phyloP scores from a whole-genome alignment of 768 basidiomycete species.

The Xerocomellus amylosporus region DNA sequence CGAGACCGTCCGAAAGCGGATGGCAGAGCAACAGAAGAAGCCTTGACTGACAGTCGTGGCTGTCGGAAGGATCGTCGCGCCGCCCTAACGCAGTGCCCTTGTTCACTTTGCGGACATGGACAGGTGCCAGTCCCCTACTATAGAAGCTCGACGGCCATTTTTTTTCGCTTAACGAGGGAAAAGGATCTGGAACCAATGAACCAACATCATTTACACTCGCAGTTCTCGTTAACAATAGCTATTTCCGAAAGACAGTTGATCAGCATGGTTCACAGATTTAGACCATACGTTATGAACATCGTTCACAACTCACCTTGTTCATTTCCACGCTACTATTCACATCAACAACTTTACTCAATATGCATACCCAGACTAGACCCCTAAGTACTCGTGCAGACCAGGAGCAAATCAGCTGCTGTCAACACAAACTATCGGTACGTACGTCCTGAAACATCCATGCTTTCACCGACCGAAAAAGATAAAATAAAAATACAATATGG shows the following conservation, averaged over 20 bases:
- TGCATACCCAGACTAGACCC: not conserved
- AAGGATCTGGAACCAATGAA: not conserved
- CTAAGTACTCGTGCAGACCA: not conserved
- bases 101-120: constrained; percentile 7
- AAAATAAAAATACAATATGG: constrained; percentile 4
- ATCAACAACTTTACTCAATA: not conserved
- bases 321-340: constrained; percentile 2
- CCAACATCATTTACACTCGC: constrained; percentile 1
- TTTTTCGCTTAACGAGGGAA: constrained; percentile 1
- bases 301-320: constrained; percentile 4
- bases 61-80: constrained; percentile 8
- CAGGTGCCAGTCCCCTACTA: constrained; percentile 7
- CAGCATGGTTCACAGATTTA: constrained; percentile 6
- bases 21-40: constrained; percentile 33
- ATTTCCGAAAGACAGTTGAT: constrained; percentile 7
- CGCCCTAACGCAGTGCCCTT: not conserved
- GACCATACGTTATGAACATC: constrained; percentile 4
- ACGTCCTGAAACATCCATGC: constrained; percentile 4
- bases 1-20: constrained; percentile 32
- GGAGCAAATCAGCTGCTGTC: constrained; percentile 3
- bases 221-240: not conserved
- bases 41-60: constrained; percentile 14
- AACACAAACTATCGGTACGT: constrained; percentile 3
- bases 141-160: constrained; percentile 14
- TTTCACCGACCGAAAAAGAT: not conserved